Base-by-base conservation (phyloP, 257 asterid genomes). In the Rhazya stricta region DNA sequence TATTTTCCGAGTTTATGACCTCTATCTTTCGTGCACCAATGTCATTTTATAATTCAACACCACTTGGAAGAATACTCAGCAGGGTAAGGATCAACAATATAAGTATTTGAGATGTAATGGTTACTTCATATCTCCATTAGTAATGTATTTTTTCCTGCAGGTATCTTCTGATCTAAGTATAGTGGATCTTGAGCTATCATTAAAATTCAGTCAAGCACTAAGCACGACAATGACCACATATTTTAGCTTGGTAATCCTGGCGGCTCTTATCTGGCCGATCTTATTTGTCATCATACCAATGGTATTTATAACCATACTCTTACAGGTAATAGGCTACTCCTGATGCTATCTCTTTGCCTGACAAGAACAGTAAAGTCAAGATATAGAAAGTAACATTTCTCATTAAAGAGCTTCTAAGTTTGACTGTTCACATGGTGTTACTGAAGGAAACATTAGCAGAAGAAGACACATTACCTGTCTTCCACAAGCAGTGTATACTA, bases 11-110 rank as follows among this genome's bases (percentile, higher is more conserved):
- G 79, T 57, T 87, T 36, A 39, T 84, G 78, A 77, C 39, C 62
- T 85, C 91, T 76, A 73, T 83, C 71, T 80, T 86, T 54, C 84
- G 83, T 23, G 87, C 88, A 65, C 87, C 90, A 23, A 84, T 86
- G 90, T 74, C 87, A 6, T 86, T 80, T 76, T 84, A 80, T 16
- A 86, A 86, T 76, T 83, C 90, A 42, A 86, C 88, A 1, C 90
- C 88, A 53, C 73, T 83, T n/a, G 90, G 90, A 78, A 79, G 90
- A 78, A 84, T 86, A 63, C 68, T 86, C 41, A 86, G 85, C 53
- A 84, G 88, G 85, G 90, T 84, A 80, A 77, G 74, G 45, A 70
- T 58, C n/a, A 7, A 65, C 45, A n/a, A 60, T 37, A 43, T 15
- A 29, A 50, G 42, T 53, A 39, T 58, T 54, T 41, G 19, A 3